Evolutionary conservation across 1,139 yeast genomes (phyloP), one percentile per base, ranked within the genome.

Genomic region (Debaryomyces subglobosus): DNA sequence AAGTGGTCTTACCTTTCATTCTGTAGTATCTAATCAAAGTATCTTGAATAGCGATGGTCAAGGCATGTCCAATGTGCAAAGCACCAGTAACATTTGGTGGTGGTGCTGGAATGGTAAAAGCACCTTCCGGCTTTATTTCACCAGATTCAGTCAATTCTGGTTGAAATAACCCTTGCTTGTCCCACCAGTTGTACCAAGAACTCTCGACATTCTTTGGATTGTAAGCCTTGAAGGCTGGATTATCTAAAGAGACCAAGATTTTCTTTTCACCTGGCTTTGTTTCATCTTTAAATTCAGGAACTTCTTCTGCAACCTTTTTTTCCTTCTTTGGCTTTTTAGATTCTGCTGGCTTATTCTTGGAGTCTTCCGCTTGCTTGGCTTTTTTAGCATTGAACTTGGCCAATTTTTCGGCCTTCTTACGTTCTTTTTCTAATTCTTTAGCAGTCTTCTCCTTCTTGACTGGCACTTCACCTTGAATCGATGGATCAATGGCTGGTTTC

Each of bases 1-100:
- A 77, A 18, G 94, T 92, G 45, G 98, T 91, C 72, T 89, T 89
- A 48, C 99, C 99, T 72, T 86, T 86, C 99, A 94, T 94, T 78
- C 99, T 87, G 78, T 95, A 84, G 79, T 82, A 94, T 72, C 99
- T 84, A 56, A 91, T 85, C 65, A 94, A 81, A 34, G 98, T 72
- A 69, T 94, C 99, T 75, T 94, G 99, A 64, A 94, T 88, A 40
- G 98, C 79, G 54, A 92, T 90, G 18, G 99, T 95, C 67, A 94
- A 81, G 27, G 98, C 99, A 70, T 95, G 99, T 61, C 99, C 99
- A 68, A 94, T 95, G 70, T 94, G 99, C 60, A 94, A 81, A 46
- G 98, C 97, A 74, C 99, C 99, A 42, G 99, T 94, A 57, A 95
- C 96, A 66, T 94, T 94, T 64, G 99, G 99, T 54, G 99, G 99